Conservation (phyloP, 306 rosid genomes). For the Quercus suber region DNA sequence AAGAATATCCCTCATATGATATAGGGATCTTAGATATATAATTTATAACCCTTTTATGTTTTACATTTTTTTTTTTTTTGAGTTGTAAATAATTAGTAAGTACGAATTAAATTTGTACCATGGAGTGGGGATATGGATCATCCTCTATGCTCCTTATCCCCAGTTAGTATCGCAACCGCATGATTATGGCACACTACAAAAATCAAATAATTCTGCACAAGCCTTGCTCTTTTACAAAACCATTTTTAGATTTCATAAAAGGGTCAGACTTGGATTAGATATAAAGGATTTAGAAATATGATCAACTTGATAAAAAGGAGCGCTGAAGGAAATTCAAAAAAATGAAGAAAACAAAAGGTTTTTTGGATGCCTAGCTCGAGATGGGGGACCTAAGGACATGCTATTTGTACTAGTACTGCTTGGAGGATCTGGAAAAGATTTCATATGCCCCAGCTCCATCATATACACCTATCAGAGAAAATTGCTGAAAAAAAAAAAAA, state of each 20-base stretch:
- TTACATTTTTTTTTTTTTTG: not conserved
- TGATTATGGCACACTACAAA: no score
- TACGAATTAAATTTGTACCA: not conserved
- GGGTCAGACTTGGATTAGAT: no score
- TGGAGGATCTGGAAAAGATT: not conserved
- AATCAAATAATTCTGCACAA: no score
- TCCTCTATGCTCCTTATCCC: no score
- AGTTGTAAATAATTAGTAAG: not conserved
- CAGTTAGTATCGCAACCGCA: no score
- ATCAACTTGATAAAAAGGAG: not conserved
- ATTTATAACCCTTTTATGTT: no score
- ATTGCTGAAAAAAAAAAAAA: not conserved
- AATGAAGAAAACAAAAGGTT: not conserved
- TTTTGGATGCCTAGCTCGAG: not conserved
- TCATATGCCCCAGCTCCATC: slow-evolving; percentile 7
- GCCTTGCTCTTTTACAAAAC: no score
- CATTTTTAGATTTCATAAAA: no score
- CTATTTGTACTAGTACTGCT: not conserved
- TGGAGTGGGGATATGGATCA: no score
- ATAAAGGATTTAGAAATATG: no score
- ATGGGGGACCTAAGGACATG: slow-evolving; percentile 25
- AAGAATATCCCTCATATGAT: no score
- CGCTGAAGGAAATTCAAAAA: not conserved
- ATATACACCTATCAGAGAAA: not conserved
- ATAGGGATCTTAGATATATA: no score